Evolutionary conservation across 202 grass and related monocot species (phyloP), one percentile per base, ranked within the genome.

Genomic region (Dendrocalamus latiflorus): DNA sequence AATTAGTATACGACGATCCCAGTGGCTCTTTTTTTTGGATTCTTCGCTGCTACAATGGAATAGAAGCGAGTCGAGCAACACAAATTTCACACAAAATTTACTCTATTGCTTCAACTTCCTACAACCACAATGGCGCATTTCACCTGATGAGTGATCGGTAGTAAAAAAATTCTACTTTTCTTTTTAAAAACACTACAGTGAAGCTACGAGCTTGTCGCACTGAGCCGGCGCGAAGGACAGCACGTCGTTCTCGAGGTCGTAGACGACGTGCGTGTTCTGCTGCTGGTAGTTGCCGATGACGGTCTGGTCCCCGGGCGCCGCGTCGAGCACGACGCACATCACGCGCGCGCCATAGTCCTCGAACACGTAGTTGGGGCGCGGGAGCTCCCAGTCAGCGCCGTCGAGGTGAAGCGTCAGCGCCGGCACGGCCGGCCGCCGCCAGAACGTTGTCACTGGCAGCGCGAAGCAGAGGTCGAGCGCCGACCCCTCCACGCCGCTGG

Each of bases 281-380:
- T 94, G 92, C 84, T 91, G 92, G 81, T 89, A 97, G 85, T 97
- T 97, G 37, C 90, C 94, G 47, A 97, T 83, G 56, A 93, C 69
- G 18, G 86, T 72, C 69, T 87, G 87, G 1, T 89, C 86, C 21
- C 85, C 88, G 28, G 81, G 64, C 26, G 80, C 81, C 20, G 74
- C 83, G 67, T 69, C 76, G 41, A 94, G 89, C 63, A 89, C 80
- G 36, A 94, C 50, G 76, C 94, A 97, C 83, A 92, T 21, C 21
- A 90, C 83, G 12, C 88, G 50, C 8, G 69, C 53, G 1, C 6
- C 79, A 36, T 21, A 21, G 73, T 92, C 86, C 80, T 88, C 86
- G 58, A 89, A 67, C 50, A 97, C 68, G 88, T 91, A 91, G 84
- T 89, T 93, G 13, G 8, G 70, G 0, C 76, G 72, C 49, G 92